Conservation (phyloP, 139 green algal genomes). For the Tetraselmis chui region DNA sequence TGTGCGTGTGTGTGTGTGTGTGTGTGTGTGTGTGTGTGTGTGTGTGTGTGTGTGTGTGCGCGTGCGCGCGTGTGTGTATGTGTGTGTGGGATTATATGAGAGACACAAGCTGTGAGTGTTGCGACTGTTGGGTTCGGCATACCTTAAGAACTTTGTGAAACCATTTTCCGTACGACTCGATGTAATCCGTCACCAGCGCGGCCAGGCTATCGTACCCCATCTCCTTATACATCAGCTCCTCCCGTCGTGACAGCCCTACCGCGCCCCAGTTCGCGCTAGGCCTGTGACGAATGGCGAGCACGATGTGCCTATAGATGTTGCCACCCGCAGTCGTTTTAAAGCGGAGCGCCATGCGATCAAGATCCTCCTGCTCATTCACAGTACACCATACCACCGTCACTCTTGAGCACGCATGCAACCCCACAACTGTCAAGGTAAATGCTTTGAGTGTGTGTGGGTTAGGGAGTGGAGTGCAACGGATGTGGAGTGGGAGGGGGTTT, state of each 20-base stretch:
- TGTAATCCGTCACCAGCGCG: constrained; percentile 43
- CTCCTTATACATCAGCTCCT: constrained; percentile 51
- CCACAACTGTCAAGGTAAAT: too few relatives aligned
- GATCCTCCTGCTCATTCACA: constrained; percentile 13
- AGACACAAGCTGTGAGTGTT: too few relatives aligned
- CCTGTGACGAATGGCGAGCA: constrained; percentile 37
- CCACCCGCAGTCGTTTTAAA: constrained; percentile 43
- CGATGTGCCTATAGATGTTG: constrained; percentile 39
- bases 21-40: too few relatives aligned
- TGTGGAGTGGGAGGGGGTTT: background rate
- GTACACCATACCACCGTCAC: background rate
- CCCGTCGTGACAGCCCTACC: constrained; percentile 42
- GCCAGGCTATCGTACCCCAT: constrained; percentile 34
- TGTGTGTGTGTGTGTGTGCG: too few relatives aligned
- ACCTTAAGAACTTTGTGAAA: constrained; percentile 28
- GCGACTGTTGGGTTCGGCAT: too few relatives aligned
- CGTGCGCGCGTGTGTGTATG: too few relatives aligned
- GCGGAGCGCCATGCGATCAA: constrained; percentile 43
- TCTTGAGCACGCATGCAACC: background rate
- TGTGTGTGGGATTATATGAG: too few relatives aligned
- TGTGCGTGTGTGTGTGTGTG: too few relatives aligned
- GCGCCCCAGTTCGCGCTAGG: constrained; percentile 40
- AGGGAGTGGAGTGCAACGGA: background rate
- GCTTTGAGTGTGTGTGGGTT: background rate
- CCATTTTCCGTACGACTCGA: constrained; percentile 36